A percentile compares a stretch with the other conserved stretches of the same genome.
Evolutionary conservation across 371 early-diverging fungal genomes (phyloP).

Genomic region (Rhizomucor pusillus): DNA sequence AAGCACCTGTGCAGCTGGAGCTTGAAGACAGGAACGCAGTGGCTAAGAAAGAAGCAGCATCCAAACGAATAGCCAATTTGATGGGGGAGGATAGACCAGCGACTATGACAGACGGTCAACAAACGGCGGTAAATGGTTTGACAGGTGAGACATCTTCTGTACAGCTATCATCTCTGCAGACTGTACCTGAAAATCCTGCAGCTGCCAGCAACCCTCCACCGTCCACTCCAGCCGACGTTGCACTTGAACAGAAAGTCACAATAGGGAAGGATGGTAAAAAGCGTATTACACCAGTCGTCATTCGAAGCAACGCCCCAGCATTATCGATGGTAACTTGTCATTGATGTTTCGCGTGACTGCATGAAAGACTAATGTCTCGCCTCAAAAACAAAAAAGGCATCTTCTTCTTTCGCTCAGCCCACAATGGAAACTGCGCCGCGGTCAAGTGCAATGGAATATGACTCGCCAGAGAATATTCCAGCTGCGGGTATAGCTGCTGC

Average conservation of each 20-base stretch:
- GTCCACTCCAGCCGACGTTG: neutral
- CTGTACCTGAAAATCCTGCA: neutral
- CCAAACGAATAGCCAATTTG: slow-evolving; percentile 42
- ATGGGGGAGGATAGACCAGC: slow-evolving; percentile 27
- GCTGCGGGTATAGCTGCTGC: slow-evolving; percentile 23
- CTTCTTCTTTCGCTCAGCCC: neutral
- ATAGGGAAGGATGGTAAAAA: slow-evolving; percentile 76
- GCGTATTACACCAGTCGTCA: slow-evolving; percentile 68
- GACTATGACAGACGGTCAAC: neutral
- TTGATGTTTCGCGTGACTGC: neutral
- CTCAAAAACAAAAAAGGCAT: neutral
- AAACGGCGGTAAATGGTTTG: slow-evolving; percentile 1
- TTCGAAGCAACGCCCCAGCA: slow-evolving; percentile 4
- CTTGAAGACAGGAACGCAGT: slow-evolving; percentile 64
- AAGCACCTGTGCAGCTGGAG: slow-evolving; percentile 61
- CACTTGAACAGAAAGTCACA: slow-evolving; percentile 57
- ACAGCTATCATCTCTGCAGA: too few species aligned
- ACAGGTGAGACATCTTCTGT: neutral
- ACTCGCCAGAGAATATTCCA: slow-evolving; percentile 12
- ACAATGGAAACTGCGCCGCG: neutral
- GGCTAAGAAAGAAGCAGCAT: slow-evolving; percentile 25
- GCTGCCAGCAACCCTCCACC: neutral
- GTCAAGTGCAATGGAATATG: slow-evolving; percentile 6
- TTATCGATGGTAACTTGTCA: slow-evolving; percentile 3
- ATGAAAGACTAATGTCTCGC: neutral